Evolutionary conservation across 2,329 filamentous ascomycete species (phyloP).

Genomic region (Neofusicoccum kwambonambiense): DNA sequence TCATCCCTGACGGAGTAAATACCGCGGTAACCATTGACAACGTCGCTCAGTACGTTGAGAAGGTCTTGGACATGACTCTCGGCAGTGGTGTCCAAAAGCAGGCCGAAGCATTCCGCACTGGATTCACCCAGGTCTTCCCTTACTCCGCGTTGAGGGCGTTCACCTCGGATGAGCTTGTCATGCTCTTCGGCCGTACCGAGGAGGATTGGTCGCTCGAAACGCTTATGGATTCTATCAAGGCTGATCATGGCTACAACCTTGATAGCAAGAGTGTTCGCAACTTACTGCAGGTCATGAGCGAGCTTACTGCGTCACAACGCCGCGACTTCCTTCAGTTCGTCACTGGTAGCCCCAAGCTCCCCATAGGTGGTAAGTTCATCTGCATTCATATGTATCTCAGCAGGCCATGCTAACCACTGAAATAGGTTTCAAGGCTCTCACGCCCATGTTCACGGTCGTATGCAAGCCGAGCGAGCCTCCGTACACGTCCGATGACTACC

Average conservation of each 20-base stretch:
- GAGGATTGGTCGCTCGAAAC: slow-evolving; percentile 98
- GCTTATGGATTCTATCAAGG: slow-evolving; percentile 97
- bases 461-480: slow-evolving; percentile 98
- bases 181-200: slow-evolving; percentile 86
- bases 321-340: slow-evolving; percentile 97
- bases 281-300: slow-evolving; percentile 90
- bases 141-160: slow-evolving; percentile 91
- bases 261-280: slow-evolving; percentile 96
- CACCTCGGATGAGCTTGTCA: slow-evolving; percentile 90
- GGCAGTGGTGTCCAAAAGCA: slow-evolving; percentile 85
- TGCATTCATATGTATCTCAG: background rate
- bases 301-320: slow-evolving; percentile 70
- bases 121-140: slow-evolving; percentile 95
- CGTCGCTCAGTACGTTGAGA: slow-evolving; percentile 83
- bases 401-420: slow-evolving; percentile 1
- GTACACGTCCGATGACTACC: slow-evolving; percentile 90
- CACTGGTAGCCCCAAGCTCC: slow-evolving; percentile 94
- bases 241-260: slow-evolving; percentile 97
- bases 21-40: slow-evolving; percentile 83
- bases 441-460: slow-evolving; percentile 97
- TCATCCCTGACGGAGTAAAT: slow-evolving; percentile 72
- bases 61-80: slow-evolving; percentile 87
- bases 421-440: slow-evolving; percentile 90
- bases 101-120: slow-evolving; percentile 83
- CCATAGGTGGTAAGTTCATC: slow-evolving; percentile 75